phyloP scores from a whole-genome alignment of 176 grass and related monocot species.

The Rhynchospora breviuscula region DNA sequence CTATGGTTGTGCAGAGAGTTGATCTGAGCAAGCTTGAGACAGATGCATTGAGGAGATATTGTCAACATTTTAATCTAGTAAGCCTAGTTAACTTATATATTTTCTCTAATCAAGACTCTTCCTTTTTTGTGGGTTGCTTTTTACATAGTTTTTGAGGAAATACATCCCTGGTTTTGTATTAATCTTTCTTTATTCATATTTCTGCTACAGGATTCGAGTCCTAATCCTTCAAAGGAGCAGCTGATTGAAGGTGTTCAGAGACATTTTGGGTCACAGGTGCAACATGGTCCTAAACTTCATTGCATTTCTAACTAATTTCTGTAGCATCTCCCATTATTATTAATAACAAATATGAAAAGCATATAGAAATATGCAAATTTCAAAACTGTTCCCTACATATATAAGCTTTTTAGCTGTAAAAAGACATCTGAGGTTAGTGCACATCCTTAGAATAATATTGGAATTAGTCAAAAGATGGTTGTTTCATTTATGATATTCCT shows the following conservation, averaged over 20 bases:
- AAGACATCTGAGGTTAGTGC: background rate
- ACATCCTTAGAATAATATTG: no score
- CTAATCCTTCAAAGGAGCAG: constrained; percentile 77
- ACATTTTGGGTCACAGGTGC: constrained; percentile 81
- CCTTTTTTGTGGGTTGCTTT: background rate
- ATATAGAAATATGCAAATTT: background rate
- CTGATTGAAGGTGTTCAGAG: constrained; percentile 70
- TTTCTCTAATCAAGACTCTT: background rate
- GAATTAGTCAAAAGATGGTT: background rate
- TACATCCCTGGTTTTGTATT: background rate
- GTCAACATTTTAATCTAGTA: constrained; percentile 75
- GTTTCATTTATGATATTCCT: background rate
- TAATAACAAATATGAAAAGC: background rate
- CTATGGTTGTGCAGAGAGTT: constrained; percentile 55
- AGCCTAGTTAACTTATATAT: constrained; percentile 26
- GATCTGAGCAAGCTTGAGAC: constrained; percentile 80
- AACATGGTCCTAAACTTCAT: constrained; percentile 13
- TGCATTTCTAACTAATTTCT: background rate
- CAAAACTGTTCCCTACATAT: background rate
- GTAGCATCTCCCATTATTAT: background rate
- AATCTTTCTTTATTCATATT: constrained; percentile 9
- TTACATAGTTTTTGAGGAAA: background rate
- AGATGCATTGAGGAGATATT: constrained; percentile 84
- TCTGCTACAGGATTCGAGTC: constrained; percentile 45
- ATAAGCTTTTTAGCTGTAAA: background rate